Evolutionary conservation across 2,329 filamentous ascomycete genomes (phyloP).

Genomic region (Ophiostoma sp.): DNA sequence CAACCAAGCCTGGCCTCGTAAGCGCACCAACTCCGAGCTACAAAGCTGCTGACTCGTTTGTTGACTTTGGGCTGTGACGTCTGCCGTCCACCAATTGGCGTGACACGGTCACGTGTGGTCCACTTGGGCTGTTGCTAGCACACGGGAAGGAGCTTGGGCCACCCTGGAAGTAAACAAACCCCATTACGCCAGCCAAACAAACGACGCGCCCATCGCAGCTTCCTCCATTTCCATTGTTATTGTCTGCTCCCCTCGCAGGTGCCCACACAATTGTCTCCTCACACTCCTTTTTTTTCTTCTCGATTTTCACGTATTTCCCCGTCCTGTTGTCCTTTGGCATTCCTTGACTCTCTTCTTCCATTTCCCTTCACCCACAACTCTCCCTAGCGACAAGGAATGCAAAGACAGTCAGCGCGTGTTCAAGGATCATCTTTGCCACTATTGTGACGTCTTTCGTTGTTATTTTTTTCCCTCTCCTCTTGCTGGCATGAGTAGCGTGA

Average conservation of each 20-base stretch:
- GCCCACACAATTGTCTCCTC: neutral
- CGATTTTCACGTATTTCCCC: neutral
- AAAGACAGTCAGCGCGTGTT: neutral
- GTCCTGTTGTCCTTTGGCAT: neutral
- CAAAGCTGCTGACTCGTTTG: neutral
- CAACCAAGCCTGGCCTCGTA: too few species aligned
- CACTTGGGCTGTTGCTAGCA: constrained; percentile 19
- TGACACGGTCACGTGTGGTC: neutral
- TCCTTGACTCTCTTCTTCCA: neutral
- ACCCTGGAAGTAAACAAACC: constrained; percentile 30
- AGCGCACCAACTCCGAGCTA: too few species aligned
- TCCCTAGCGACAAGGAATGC: constrained; percentile 7
- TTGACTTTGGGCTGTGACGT: neutral
- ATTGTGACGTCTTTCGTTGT: neutral
- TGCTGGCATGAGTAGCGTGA: constrained; percentile 11
- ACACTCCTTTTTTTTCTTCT: neutral
- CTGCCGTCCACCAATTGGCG: neutral
- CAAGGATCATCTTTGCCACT: neutral
- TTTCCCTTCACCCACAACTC: neutral
- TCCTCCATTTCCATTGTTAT: neutral
- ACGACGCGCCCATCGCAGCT: constrained; percentile 15
- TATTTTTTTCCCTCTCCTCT: neutral
- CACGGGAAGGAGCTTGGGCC: constrained; percentile 26
- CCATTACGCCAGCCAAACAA: constrained; percentile 19
- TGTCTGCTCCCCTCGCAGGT: neutral